Conservation (phyloP, 2,329 filamentous ascomycete species). For the Penicillium sumatraense region DNA sequence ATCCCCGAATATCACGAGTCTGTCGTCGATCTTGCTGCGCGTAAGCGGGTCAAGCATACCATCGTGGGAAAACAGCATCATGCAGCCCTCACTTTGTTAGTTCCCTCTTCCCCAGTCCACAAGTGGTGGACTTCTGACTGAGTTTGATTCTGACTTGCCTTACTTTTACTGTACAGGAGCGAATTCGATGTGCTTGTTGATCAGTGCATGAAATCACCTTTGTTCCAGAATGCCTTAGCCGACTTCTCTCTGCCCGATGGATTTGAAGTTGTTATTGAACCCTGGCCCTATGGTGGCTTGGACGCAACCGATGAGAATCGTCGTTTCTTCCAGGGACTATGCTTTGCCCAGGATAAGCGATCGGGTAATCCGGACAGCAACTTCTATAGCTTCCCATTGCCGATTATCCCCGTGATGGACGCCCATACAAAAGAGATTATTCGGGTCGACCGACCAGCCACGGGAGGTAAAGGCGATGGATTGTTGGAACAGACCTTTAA, state of each 20-base stretch:
- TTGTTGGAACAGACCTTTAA: conserved; percentile 47
- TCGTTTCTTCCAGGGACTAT: conserved; percentile 58
- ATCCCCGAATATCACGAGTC: conserved; percentile 61
- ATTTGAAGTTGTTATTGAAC: conserved; percentile 60
- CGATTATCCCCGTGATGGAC: conserved; percentile 59
- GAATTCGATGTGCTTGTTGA: conserved; percentile 56
- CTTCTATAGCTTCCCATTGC: conserved; percentile 65
- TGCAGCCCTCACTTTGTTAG: conserved; percentile 53
- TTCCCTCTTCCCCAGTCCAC: background rate
- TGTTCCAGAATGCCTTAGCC: conserved; percentile 57
- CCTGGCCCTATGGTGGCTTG: conserved; percentile 62
- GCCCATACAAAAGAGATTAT: conserved; percentile 59
- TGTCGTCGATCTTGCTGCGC: conserved; percentile 53
- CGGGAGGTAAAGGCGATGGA: conserved; percentile 55
- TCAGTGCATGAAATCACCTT: conserved; percentile 56
- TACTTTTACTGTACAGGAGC: conserved; percentile 35
- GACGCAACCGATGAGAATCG: conserved; percentile 52
- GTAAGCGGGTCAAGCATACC: conserved; percentile 49
- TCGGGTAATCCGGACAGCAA: conserved; percentile 61
- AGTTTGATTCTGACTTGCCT: background rate
- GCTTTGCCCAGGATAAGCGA: conserved; percentile 52
- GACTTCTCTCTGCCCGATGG: conserved; percentile 60
- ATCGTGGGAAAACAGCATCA: conserved; percentile 54
- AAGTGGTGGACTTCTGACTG: background rate
- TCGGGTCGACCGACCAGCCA: conserved; percentile 62